Evolutionary conservation across 1,284 basidiomycete genomes (phyloP), one percentile per base, ranked within the genome.

Genomic region (Phenoliferia sp.): DNA sequence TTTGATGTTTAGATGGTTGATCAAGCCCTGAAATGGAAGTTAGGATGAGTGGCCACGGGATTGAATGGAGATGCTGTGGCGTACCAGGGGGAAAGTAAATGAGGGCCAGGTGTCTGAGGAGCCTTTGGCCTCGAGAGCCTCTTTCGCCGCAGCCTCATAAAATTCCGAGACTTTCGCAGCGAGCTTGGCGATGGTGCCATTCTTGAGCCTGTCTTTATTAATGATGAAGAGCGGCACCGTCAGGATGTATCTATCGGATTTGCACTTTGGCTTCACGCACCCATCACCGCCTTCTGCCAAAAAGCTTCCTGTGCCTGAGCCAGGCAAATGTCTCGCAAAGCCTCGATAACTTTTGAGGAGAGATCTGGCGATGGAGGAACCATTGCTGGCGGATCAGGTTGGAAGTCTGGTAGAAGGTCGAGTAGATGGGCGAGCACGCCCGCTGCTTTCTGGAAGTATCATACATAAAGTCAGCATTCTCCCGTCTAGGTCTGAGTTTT

Each of bases 251-350:
- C 39, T 54, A 9, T 54, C 50, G 9, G n/a, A 7, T 26, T 54
- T 10, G 10, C 50, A 19, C 50, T 54, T n/a, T 54, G 12, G 35
- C 12, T 26, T 9, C 26, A 63, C 61, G 76, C 76, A 91, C 92
- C 90, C 69, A 92, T 80, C 70, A 90, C 88, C 7, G 93, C 94
- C 73, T 90, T 87, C 77, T 96, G 94, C 94, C 95, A 98, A 63
- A 88, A 91, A 76, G 93, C 96, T 81, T 99, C 95, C 76, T 98
- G 94, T 0, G 94, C 94, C 80, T 98, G 93, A 0, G 93, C 93
- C 1, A 97, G 84, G 85, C 93, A 90, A 64, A 97, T 84, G 71
- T 82, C 85, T 74, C 90, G 85, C 29, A 98, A 77, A 29, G 86
- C 83, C 55, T 82, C 82, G 29, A 93, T 76, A 72, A 89, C 87